A percentile compares a stretch with the other conserved stretches of the same genome.
Conservation (phyloP, 1,284 basidiomycete genomes). For the Trametes versicolor region DNA sequence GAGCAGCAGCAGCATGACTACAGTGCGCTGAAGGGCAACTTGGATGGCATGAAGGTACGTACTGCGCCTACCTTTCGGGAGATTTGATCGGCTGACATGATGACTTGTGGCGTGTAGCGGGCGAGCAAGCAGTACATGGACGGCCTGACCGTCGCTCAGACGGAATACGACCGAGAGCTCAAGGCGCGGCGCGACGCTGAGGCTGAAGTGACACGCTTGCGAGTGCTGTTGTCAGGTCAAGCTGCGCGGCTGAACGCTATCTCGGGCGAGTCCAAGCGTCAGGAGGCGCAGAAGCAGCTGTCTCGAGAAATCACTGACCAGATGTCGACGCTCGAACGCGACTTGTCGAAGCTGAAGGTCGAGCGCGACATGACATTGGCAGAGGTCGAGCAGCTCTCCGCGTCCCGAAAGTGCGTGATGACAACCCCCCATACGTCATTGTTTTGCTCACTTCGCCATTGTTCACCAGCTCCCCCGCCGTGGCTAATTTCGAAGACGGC, state of each 20-base stretch:
- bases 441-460: conserved; percentile 10
- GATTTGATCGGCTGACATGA: conserved; percentile 2
- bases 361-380: conserved; percentile 93
- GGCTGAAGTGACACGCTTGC: conserved; percentile 87
- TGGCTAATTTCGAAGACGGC: conserved; percentile 50
- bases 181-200: conserved; percentile 90
- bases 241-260: conserved; percentile 87
- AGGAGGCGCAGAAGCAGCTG: conserved; percentile 83
- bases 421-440: background rate
- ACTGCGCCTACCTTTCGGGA: background rate
- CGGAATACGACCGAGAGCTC: conserved; percentile 93
- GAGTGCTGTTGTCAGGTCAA: conserved; percentile 90
- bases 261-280: conserved; percentile 79
- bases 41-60: conserved; percentile 89
- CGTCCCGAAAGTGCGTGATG: conserved; percentile 68
- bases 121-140: conserved; percentile 93
- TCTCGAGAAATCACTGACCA: conserved; percentile 83
- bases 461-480: conserved; percentile 23
- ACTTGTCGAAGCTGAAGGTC: conserved; percentile 87
- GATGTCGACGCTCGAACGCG: conserved; percentile 83
- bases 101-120: conserved; percentile 56
- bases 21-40: conserved; percentile 74
- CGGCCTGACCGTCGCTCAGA: conserved; percentile 90
- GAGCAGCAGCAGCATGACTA: conserved; percentile 75
- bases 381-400: conserved; percentile 91